Evolutionary conservation across 306 rosid genomes (phyloP).

Genomic region (Ceratonia siliqua): DNA sequence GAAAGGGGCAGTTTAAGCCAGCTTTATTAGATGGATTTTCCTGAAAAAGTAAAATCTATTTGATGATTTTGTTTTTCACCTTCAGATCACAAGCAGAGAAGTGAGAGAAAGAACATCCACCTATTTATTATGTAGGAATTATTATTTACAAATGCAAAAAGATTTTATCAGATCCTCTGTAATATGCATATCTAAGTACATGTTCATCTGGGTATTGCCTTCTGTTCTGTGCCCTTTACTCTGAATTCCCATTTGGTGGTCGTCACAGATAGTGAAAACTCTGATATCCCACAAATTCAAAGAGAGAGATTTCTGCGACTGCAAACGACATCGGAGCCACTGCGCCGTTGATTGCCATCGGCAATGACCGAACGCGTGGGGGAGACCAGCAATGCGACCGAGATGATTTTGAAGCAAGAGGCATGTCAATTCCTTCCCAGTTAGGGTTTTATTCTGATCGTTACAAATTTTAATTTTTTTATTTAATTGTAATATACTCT

Average conservation of each 20-base stretch:
- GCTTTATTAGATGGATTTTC: constrained; percentile 45
- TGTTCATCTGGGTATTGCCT: constrained; percentile 25
- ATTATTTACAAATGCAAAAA: constrained; percentile 21
- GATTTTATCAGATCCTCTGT: constrained; percentile 45
- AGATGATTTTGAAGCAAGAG: constrained; percentile 45
- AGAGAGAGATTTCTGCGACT: constrained; percentile 20
- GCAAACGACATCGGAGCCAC: constrained; percentile 26
- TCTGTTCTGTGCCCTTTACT: constrained; percentile 17
- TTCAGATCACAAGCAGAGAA: constrained; percentile 40
- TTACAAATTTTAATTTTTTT: background rate
- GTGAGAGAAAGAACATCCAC: constrained; percentile 11
- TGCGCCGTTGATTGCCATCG: constrained; percentile 33
- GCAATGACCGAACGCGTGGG: constrained; percentile 44
- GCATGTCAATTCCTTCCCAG: constrained; percentile 45
- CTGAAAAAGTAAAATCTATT: constrained; percentile 9
- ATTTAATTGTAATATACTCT: constrained; percentile 17
- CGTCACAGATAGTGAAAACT: constrained; percentile 24
- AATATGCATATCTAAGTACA: constrained; percentile 32
- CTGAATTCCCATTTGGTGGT: constrained; percentile 37
- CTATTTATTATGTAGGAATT: constrained; percentile 4
- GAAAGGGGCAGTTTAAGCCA: constrained; percentile 30
- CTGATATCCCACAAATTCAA: constrained; percentile 24
- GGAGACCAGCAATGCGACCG: constrained; percentile 44
- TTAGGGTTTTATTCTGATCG: constrained; percentile 45
- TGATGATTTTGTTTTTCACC: constrained; percentile 25